These are phyloP conservation scores for Bacterosira constricta DNA, from an alignment of 108 stramenopile species.

Conservation along the genomic window DNA sequence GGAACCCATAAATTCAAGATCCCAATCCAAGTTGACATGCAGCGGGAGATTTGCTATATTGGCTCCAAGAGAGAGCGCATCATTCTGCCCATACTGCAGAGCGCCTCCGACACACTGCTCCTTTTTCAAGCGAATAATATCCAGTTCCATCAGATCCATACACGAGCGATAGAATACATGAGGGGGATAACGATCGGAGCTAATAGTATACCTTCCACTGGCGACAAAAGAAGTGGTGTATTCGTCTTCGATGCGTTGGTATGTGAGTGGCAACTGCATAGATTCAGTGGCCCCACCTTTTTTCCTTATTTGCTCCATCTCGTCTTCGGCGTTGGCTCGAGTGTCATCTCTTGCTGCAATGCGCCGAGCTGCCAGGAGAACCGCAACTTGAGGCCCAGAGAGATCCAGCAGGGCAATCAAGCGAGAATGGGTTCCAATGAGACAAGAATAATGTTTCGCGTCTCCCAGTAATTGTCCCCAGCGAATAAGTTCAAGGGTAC, in stretches of 20 bases:
- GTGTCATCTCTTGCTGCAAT: slow-evolving; percentile 64
- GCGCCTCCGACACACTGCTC: slow-evolving; percentile 74
- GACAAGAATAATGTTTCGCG: slow-evolving; percentile 32
- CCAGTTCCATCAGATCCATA: slow-evolving; percentile 65
- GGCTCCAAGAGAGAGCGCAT: slow-evolving; percentile 30
- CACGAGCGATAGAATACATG: slow-evolving; percentile 50
- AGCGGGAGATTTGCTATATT: slow-evolving; percentile 66
- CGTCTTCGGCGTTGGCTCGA: slow-evolving; percentile 47
- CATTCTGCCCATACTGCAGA: slow-evolving; percentile 63
- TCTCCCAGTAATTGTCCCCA: slow-evolving; percentile 39
- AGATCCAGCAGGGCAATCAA: slow-evolving; percentile 75
- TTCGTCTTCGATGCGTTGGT: slow-evolving; percentile 80
- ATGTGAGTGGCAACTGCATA: slow-evolving; percentile 59
- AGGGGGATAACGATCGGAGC: slow-evolving; percentile 41
- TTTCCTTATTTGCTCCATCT: slow-evolving; percentile 20
- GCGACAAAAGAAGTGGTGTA: slow-evolving; percentile 58
- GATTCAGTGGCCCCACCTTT: slow-evolving; percentile 4
- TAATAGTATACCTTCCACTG: slow-evolving; percentile 37
- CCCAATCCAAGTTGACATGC: slow-evolving; percentile 64
- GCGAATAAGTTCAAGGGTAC: slow-evolving; percentile 24
- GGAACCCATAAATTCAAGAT: slow-evolving; percentile 63
- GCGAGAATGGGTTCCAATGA: slow-evolving; percentile 52
- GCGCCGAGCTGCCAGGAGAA: slow-evolving; percentile 72
- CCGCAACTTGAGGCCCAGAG: slow-evolving; percentile 69
- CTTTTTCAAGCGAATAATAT: slow-evolving; percentile 63